A percentile compares a stretch with the other conserved stretches of the same genome.
These are phyloP conservation scores for Clavariopsis aquatica DNA, from an alignment of 495 filamentous ascomycete species.

Conservation along the genomic window DNA sequence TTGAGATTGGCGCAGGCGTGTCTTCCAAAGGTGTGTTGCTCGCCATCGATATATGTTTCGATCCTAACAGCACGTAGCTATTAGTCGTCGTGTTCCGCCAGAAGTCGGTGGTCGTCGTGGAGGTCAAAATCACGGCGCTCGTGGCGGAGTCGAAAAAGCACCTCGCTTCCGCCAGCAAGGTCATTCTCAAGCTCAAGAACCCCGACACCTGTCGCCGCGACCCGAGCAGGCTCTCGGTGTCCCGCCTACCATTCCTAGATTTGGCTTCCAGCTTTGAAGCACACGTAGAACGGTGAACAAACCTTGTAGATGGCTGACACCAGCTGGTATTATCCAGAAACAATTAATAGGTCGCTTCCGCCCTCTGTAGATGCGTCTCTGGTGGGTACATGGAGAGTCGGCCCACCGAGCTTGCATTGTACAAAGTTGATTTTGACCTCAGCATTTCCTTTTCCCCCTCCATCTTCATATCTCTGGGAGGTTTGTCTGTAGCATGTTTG, in stretches of 20 bases:
- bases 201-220: constrained; percentile 49
- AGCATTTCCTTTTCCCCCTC: constrained; percentile 2
- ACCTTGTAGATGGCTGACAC: not conserved
- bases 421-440: too few species aligned
- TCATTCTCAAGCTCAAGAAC: constrained; percentile 42
- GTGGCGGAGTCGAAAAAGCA: constrained; percentile 24
- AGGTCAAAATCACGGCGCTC: constrained; percentile 46
- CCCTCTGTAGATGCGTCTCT: too few species aligned
- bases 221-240: constrained; percentile 52
- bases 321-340: too few species aligned
- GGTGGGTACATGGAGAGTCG: too few species aligned
- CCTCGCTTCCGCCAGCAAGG: constrained; percentile 46
- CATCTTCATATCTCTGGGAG: not conserved
- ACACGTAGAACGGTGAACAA: too few species aligned
- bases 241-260: constrained; percentile 63
- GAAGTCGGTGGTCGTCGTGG: constrained; percentile 73
- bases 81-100: constrained; percentile 65
- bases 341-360: too few species aligned
- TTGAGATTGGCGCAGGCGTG: constrained; percentile 95
- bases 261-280: constrained; percentile 62
- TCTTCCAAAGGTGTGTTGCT: constrained; percentile 72
- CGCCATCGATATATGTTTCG: not conserved
- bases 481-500: constrained; percentile 8
- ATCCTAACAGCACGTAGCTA: constrained; percentile 54
- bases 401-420: too few species aligned